Percentiles rank a stretch among this genome's conserved stretches.
Evolutionary conservation across 306 rosid species (phyloP).

Genomic region (Dryas octopetala): DNA sequence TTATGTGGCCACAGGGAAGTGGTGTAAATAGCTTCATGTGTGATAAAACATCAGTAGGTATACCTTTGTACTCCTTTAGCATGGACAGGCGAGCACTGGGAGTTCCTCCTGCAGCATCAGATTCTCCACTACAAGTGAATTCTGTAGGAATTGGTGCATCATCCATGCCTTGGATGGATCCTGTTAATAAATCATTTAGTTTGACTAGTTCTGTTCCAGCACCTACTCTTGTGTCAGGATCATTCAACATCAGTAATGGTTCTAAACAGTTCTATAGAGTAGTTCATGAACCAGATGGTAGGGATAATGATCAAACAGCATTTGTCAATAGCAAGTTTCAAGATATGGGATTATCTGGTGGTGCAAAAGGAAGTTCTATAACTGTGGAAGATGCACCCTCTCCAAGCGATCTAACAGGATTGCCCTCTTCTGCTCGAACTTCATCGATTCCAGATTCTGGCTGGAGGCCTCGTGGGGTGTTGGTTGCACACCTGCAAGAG

Average conservation of each 20-base stretch:
- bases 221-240: slow-evolving; percentile 89
- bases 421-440: slow-evolving; percentile 62
- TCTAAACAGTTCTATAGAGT: slow-evolving; percentile 94
- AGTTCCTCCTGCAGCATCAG: slow-evolving; percentile 72
- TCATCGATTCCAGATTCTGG: slow-evolving; percentile 79
- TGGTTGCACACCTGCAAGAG: slow-evolving; percentile 98
- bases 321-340: slow-evolving; percentile 59
- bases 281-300: slow-evolving; percentile 95
- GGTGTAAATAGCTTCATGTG: slow-evolving; percentile 64
- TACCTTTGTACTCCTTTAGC: slow-evolving; percentile 92
- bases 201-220: slow-evolving; percentile 89
- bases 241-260: slow-evolving; percentile 71
- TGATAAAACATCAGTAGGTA: slow-evolving; percentile 87
- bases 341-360: slow-evolving; percentile 59
- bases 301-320: slow-evolving; percentile 71
- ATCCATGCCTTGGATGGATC: slow-evolving; percentile 89
- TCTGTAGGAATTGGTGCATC: slow-evolving; percentile 81
- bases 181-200: slow-evolving; percentile 77
- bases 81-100: slow-evolving; percentile 73
- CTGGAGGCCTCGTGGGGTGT: slow-evolving; percentile 95
- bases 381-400: slow-evolving; percentile 57
- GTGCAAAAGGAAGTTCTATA: slow-evolving; percentile 53
- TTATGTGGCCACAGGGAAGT: slow-evolving; percentile 83
- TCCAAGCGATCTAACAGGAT: slow-evolving; percentile 60
- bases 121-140: slow-evolving; percentile 69